Percentiles rank a stretch among this genome's conserved stretches.
phyloP scores from a whole-genome alignment of 208 protist genomes.

The Tritrichomonas musculus region DNA sequence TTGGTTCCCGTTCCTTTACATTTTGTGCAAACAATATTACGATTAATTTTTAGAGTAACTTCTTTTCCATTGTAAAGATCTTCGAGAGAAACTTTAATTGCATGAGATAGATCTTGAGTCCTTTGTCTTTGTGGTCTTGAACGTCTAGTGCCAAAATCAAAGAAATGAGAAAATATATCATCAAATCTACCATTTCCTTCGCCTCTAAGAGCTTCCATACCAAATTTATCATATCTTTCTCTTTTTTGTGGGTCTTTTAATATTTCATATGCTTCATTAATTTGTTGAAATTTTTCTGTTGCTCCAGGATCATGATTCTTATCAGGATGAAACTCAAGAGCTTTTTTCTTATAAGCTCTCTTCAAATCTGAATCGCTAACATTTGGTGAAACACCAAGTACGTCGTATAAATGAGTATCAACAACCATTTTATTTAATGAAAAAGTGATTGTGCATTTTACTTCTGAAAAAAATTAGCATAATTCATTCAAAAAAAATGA shows the following conservation, averaged over 20 bases:
- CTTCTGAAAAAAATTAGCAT: no score
- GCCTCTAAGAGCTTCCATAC: slow-evolving; percentile 35
- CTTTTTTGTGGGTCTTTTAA: slow-evolving; percentile 47
- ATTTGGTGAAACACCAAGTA: slow-evolving; percentile 22
- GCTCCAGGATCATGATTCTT: slow-evolving; percentile 55
- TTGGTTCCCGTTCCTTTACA: neutral
- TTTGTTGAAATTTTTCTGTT: slow-evolving; percentile 62
- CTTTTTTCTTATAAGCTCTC: neutral
- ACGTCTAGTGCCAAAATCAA: neutral
- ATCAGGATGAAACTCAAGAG: neutral
- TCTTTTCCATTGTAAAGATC: no score
- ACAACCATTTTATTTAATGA: neutral
- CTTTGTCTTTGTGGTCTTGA: neutral
- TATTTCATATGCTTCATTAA: no score
- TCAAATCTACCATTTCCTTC: neutral
- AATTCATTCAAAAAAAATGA: no score
- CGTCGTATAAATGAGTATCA: neutral
- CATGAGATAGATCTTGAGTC: neutral
- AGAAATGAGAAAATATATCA: neutral
- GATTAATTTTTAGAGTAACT: neutral
- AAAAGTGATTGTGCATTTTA: no score
- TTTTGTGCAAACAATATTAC: neutral
- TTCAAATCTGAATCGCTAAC: neutral
- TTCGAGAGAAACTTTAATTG: neutral
- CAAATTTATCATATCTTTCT: slow-evolving; percentile 49